These are phyloP conservation scores for Candida mesenterica DNA, from an alignment of 1,139 yeast species.

Conservation along the genomic window DNA sequence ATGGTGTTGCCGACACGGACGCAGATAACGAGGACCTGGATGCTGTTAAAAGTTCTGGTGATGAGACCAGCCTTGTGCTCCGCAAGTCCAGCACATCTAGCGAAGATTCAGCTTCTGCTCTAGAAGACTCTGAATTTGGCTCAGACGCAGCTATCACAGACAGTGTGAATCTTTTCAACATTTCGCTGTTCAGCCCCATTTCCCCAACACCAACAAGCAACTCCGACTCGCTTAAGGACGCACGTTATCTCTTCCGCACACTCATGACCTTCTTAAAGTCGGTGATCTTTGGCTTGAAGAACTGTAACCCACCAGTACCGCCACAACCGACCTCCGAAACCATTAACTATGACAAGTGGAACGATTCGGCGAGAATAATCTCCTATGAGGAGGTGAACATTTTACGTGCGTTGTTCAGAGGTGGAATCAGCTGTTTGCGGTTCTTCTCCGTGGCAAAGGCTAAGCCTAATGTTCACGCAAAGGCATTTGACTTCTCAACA, in stretches of 20 bases:
- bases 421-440: conserved; percentile 77
- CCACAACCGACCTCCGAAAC: conserved; percentile 54
- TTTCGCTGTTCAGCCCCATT: conserved; percentile 42
- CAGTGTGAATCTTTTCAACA: conserved; percentile 31
- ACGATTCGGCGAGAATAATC: conserved; percentile 80
- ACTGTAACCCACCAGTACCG: conserved; percentile 85
- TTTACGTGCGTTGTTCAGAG: conserved; percentile 73
- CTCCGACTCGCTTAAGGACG: conserved; percentile 79
- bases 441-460: conserved; percentile 61
- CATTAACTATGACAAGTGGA: conserved; percentile 66
- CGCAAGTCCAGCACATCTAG: no score
- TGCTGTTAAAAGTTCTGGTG: conserved; percentile 7
- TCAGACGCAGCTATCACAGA: conserved; percentile 14
- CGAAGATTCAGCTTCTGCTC: conserved; percentile 10
- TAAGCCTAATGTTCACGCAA: conserved; percentile 38
- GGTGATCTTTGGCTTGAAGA: conserved; percentile 83
- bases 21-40: conserved; percentile 9
- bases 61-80: no score
- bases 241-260: conserved; percentile 83
- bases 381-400: conserved; percentile 81
- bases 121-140: conserved; percentile 3
- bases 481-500: conserved; percentile 60
- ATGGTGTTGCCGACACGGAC: conserved; percentile 5
- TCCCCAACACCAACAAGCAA: conserved; percentile 32
- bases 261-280: conserved; percentile 88